Evolutionary conservation across 1,284 basidiomycete genomes (phyloP).

Genomic region (Blastosporella zonata): DNA sequence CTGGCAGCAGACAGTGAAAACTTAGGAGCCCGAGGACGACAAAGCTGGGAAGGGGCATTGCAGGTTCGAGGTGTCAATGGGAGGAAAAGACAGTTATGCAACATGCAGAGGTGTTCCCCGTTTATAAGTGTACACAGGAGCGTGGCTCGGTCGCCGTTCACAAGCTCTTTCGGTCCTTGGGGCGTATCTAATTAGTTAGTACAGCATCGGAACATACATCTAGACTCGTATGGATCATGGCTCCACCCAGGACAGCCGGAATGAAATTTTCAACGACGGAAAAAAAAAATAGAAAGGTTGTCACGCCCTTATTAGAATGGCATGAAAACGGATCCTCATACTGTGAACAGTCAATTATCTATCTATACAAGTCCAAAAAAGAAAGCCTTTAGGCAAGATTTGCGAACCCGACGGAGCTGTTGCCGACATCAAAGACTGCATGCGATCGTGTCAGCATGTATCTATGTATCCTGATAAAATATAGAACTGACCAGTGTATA

Average conservation of each 20-base stretch:
- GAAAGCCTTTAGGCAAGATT: conserved; percentile 13
- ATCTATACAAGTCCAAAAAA: not conserved
- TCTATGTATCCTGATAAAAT: not conserved
- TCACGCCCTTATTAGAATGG: too few relatives aligned
- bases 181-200: too few relatives aligned
- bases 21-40: not conserved
- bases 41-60: not conserved
- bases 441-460: not conserved
- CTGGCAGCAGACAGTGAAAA: not conserved
- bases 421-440: conserved; percentile 22
- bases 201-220: too few relatives aligned
- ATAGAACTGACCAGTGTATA: conserved; percentile 25
- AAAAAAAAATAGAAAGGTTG: too few relatives aligned
- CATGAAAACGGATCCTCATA: too few relatives aligned
- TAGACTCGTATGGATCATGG: too few relatives aligned
- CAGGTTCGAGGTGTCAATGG: not conserved
- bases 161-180: not conserved
- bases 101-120: too few relatives aligned
- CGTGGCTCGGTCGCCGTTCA: not conserved
- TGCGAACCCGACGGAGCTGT: conserved; percentile 22
- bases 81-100: not conserved
- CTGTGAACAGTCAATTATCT: not conserved
- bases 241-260: not conserved
- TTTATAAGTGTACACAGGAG: too few relatives aligned
- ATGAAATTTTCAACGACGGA: not conserved